Base-by-base conservation (phyloP, 1,284 basidiomycete species). In the Cryptococcus sp. region DNA sequence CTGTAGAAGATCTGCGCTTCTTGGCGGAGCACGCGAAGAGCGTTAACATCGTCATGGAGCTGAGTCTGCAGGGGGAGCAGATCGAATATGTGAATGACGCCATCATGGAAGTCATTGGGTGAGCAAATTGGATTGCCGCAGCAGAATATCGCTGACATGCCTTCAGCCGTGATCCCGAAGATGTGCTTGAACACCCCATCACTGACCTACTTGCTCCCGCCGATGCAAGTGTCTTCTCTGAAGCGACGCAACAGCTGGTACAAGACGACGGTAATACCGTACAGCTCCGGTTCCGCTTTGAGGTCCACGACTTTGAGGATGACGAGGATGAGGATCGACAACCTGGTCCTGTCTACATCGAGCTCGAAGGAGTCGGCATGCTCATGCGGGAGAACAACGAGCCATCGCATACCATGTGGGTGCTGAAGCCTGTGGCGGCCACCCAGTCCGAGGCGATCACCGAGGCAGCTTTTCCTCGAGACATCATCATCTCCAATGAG, bases 371-470 rank as follows among this genome's bases (percentile, higher is more conserved):
- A 42, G 96, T 96, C 74, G 96, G 96, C 22, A 98, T 99, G 95
- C 86, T 99, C 66, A 95, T 99, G 88, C 86, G 91, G 65, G 93
- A 96, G 78, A 87, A 91, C 39, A 86, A 92, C 72, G 84, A 85
- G 60, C 87, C 92, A 3, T 91, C 93, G 22, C 96, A 99, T 77
- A 96, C 95, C 5, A 98, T 99, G 94, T 99, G 96, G 96, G 94
- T 98, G 45, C 87, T 97, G 75, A 93, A 91, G 71, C 92, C 95
- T 20, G 86, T 91, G 48, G 84, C 86, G 0, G 75, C 76, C 0
- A 74, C 74, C 7, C 70, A 75, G 42, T 70, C 78, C 49, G 70
- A 74, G 40, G 56, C 61, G 17, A 67, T 70, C 17, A 61, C 61
- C 22, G 73, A 75, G 2, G 69, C 71, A 6, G 70, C 87, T 2